Conservation (phyloP, 495 filamentous ascomycete species). For the Alectoria sarmentosa region DNA sequence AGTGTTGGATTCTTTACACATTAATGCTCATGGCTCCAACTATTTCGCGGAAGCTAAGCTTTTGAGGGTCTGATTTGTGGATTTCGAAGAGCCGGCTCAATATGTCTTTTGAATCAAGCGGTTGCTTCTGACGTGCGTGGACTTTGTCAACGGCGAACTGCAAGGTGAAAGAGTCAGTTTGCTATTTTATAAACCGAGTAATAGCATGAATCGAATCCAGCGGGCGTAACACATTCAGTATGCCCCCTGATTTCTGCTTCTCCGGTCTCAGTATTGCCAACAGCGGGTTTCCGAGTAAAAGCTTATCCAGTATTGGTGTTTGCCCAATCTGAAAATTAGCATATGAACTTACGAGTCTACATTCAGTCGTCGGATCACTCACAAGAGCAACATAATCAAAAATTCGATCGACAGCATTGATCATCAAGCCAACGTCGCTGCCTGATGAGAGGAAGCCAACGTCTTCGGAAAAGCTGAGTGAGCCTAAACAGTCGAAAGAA, state of each 20-base stretch:
- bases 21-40: conserved; percentile 36
- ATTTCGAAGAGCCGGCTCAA: conserved; percentile 42
- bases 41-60: conserved; percentile 58
- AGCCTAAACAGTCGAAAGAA: conserved; percentile 67
- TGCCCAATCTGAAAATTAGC: neutral
- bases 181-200: neutral
- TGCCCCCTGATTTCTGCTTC: conserved; percentile 4
- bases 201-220: neutral
- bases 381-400: conserved; percentile 43
- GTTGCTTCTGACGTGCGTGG: conserved; percentile 34
- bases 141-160: conserved; percentile 34
- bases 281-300: neutral
- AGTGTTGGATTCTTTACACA: neutral
- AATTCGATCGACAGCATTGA: conserved; percentile 38
- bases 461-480: conserved; percentile 53
- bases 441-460: conserved; percentile 57
- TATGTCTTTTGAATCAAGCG: conserved; percentile 37
- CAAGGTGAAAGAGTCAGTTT: conserved; percentile 48
- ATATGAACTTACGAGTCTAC: neutral
- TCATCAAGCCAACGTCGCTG: conserved; percentile 48
- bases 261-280: neutral
- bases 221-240: neutral
- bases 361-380: neutral
- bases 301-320: neutral
- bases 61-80: conserved; percentile 44